Evolutionary conservation across 106 monocot genomes (phyloP).

Genomic region (Narthecium ossifragum): DNA sequence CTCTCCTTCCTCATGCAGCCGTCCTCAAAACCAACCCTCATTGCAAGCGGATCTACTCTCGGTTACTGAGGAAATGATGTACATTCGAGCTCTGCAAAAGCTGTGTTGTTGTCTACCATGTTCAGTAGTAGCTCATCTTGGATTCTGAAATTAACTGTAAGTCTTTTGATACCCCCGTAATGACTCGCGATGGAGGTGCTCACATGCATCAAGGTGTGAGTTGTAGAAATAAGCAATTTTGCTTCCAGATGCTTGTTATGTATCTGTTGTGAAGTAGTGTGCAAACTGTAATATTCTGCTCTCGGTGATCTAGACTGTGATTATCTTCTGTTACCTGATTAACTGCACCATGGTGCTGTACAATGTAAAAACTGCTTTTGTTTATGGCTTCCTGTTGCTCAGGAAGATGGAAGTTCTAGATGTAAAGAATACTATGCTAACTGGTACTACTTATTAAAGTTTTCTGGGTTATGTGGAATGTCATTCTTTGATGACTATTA

Average conservation of each 20-base stretch:
- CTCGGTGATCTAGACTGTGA: background rate
- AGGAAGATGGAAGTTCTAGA: too few relatives aligned
- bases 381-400: too few relatives aligned
- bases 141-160: background rate
- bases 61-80: conserved; percentile 24
- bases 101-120: conserved; percentile 8
- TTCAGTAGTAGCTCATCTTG: background rate
- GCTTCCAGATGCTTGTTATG: background rate
- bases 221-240: conserved; percentile 21
- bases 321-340: too few relatives aligned
- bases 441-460: too few relatives aligned
- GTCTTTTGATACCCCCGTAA: background rate
- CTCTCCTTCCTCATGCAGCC: conserved; percentile 6
- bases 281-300: conserved; percentile 1
- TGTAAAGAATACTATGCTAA: too few relatives aligned
- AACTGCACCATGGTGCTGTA: too few relatives aligned
- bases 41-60: conserved; percentile 10
- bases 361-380: too few relatives aligned
- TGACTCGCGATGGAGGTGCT: too few relatives aligned
- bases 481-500: too few relatives aligned
- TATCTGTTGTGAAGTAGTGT: background rate
- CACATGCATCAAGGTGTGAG: too few relatives aligned
- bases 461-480: too few relatives aligned
- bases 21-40: conserved; percentile 3
- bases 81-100: background rate